A percentile compares a stretch with the other conserved stretches of the same genome.
Evolutionary conservation across 805 yeast genomes (phyloP).

Genomic region (Priceomyces carsonii): DNA sequence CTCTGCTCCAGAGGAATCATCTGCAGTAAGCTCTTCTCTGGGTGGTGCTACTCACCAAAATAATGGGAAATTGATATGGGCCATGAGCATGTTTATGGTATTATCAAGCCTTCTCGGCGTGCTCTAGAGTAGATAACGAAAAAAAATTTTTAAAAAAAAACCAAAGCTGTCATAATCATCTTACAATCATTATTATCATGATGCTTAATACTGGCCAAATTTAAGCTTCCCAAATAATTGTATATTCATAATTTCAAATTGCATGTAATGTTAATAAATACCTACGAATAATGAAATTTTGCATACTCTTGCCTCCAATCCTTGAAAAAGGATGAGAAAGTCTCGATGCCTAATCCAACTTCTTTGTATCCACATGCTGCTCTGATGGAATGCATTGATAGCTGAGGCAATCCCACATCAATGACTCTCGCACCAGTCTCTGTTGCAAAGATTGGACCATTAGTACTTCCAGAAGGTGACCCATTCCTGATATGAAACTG

Average conservation of each 20-base stretch:
- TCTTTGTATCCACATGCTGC: constrained; percentile 40
- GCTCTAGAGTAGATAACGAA: constrained; percentile 1
- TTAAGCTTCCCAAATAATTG: too few relatives aligned
- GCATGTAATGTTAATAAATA: too few relatives aligned
- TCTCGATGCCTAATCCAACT: constrained; percentile 35
- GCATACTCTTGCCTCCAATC: constrained; percentile 24
- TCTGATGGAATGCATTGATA: constrained; percentile 69
- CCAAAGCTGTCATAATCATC: too few relatives aligned
- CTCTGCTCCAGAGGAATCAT: constrained; percentile 1
- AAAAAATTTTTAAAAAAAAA: not conserved
- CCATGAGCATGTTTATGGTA: constrained; percentile 3
- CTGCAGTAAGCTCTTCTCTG: constrained; percentile 1
- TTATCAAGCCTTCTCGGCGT: constrained; percentile 5
- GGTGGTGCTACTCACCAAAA: not conserved
- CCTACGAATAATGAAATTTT: constrained; percentile 1
- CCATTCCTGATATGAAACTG: constrained; percentile 43
- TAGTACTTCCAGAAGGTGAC: constrained; percentile 42
- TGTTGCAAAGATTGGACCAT: constrained; percentile 40
- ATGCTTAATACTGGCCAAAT: too few relatives aligned
- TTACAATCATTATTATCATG: too few relatives aligned
- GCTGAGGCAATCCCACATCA: constrained; percentile 81
- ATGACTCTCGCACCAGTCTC: constrained; percentile 51
- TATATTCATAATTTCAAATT: too few relatives aligned
- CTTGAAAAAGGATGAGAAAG: constrained; percentile 31
- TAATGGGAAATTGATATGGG: constrained; percentile 6